Evolutionary conservation across 2,329 filamentous ascomycete genomes (phyloP).

Genomic region (Penicillium sp.): DNA sequence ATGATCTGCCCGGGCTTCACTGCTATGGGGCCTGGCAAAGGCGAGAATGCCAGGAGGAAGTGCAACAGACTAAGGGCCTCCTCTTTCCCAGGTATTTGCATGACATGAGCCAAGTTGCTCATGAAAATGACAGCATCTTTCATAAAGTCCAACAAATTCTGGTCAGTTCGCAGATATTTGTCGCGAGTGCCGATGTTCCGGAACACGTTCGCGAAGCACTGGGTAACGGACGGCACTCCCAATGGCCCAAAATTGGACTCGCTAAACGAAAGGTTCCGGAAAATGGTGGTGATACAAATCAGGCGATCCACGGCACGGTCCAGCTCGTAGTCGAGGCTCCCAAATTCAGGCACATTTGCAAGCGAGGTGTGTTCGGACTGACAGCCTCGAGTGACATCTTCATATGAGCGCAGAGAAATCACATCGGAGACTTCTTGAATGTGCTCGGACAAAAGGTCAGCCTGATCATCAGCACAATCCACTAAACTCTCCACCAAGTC

Average conservation of each 20-base stretch:
- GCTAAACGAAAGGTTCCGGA: conserved; percentile 90
- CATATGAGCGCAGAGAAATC: conserved; percentile 81
- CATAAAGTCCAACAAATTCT: conserved; percentile 94
- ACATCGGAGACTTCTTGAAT: conserved; percentile 85
- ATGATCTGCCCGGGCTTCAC: conserved; percentile 64
- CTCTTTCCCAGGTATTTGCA: conserved; percentile 83
- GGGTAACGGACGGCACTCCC: conserved; percentile 77
- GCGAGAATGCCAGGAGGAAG: conserved; percentile 89
- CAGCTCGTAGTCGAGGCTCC: conserved; percentile 77
- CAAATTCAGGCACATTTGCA: conserved; percentile 75
- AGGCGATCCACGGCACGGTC: conserved; percentile 85
- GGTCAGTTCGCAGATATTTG: conserved; percentile 79
- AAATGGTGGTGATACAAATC: conserved; percentile 87
- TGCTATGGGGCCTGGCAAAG: conserved; percentile 70
- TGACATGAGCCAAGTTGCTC: conserved; percentile 81
- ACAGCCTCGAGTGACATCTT: conserved; percentile 83
- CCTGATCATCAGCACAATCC: conserved; percentile 88
- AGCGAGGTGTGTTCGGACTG: conserved; percentile 74
- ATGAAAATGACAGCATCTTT: conserved; percentile 90
- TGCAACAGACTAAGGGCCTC: conserved; percentile 86
- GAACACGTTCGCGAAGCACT: conserved; percentile 82
- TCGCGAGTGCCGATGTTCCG: conserved; percentile 87
- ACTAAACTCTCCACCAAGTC: conserved; percentile 87
- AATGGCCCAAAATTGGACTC: conserved; percentile 77
- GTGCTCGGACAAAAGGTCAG: conserved; percentile 83